Conservation (phyloP, 2,329 filamentous ascomycete species). For the Botrytis deweyae region DNA sequence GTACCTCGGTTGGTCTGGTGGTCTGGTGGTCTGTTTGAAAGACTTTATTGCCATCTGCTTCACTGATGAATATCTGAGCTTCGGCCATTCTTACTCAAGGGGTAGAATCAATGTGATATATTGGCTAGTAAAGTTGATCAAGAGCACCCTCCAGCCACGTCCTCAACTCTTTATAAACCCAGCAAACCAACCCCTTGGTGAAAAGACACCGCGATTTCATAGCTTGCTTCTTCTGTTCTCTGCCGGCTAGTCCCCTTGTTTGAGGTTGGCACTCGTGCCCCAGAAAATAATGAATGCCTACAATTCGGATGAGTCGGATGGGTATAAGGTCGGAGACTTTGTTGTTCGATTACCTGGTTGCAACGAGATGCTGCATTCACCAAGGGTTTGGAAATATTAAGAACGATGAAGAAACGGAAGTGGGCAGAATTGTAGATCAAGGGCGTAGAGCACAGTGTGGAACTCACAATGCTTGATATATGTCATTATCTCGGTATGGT, state of each 20-base stretch:
- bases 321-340: slow-evolving; percentile 82
- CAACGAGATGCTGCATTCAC: slow-evolving; percentile 39
- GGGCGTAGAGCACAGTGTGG: too few species aligned
- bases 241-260: slow-evolving; percentile 38
- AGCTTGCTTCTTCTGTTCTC: slow-evolving; percentile 21
- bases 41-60: slow-evolving; percentile 37
- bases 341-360: slow-evolving; percentile 78
- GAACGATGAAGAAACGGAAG: too few species aligned
- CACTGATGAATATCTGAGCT: slow-evolving; percentile 31
- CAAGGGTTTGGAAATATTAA: too few species aligned
- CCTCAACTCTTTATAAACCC: slow-evolving; percentile 35
- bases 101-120: slow-evolving; percentile 17
- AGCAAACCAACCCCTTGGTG: slow-evolving; percentile 36
- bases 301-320: slow-evolving; percentile 54
- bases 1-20: too few species aligned
- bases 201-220: slow-evolving; percentile 35
- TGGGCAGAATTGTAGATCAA: too few species aligned
- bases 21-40: slow-evolving; percentile 31
- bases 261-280: slow-evolving; percentile 84
- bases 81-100: not conserved
- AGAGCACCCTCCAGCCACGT: not conserved
- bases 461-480: too few species aligned
- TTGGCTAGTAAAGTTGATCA: not conserved
- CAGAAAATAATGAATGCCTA: slow-evolving; percentile 84
- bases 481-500: too few species aligned